Base-by-base conservation (phyloP, 345 rosid genomes). In the Mercurialis annua region DNA sequence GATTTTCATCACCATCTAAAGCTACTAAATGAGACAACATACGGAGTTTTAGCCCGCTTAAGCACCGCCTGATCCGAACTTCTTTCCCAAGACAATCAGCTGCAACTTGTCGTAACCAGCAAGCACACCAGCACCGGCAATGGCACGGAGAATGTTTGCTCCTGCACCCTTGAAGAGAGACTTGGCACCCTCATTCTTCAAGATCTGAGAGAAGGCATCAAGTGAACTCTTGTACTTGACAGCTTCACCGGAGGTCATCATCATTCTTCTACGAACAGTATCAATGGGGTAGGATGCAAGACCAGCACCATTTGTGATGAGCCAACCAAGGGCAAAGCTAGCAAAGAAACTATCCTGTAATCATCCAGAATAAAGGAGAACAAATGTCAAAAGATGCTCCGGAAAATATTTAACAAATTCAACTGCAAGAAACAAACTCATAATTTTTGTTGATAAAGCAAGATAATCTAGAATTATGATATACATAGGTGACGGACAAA, bases 1-100 rank as follows among this genome's bases (percentile, higher is more conserved):
- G 80, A 64, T 84, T 82, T 80, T 84, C 91, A 81, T 84, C 89
- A 78, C 64, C 80, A 75, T 84, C 92, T 84, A 81, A 68, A 67
- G 49, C 78, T 72, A 72, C 44, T 40, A 66, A 58, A 26, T 6
- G 24, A 20, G 55, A 44, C 23, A 12, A 12, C 23, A 3, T 14
- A 24, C 50, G 18, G 27, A 11, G 17, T 14, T 43, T 18, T 18
- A 12, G 48, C 42, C 14, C 14, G 16, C 53, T 69, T 74, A 74
- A 29, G 65, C 79, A 51, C 79, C 75, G 0, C 79, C 79, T 14
- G 79, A 71, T 48, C 79, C 79, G 6, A 61, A 76, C 66, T 76
- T 76, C 72, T 76, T 76, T 43, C 79, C 79, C 15, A 76, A 66
- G 10, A 76, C 79, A 7, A 76, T 71, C 53, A 76, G 60, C 79